Evolutionary conservation across 202 grass and related monocot genomes (phyloP), one percentile per base, ranked within the genome.

Genomic region (Setaria viridis): DNA sequence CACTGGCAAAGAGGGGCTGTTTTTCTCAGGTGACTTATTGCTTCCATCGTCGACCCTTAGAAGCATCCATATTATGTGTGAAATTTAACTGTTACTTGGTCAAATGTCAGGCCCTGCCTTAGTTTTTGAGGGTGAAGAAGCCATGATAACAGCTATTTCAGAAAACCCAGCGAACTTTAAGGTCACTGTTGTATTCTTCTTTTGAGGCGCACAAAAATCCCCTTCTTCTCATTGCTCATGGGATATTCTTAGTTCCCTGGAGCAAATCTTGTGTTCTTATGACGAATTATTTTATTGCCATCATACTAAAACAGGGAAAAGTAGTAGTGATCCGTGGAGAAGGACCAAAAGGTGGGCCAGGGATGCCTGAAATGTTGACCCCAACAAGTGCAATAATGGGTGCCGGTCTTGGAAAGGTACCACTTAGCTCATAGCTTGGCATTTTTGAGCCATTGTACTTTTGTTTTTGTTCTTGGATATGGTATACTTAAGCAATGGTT

Each of bases 351-450:
- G 96, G 96, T 4, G 93, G 96, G 43, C 96, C 96, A 58, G 96
- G 96, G 79, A 99, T 99, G 96, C 93, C 91, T 87, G 96, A 99
- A 94, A 99, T 99, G 96, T 70, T 99, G 82, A 99, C 96, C 76
- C 96, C 96, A 84, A 99, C 96, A 64, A 99, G 96, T 55, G 93
- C 93, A 79, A 95, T 99, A 80, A 96, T 99, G 96, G 96, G 96
- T 82, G 96, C 93, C 87, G 96, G 93, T 63, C 93, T 99, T 86
- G 96, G 96, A 39, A 99, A 99, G 93, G 96, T 99, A 87, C 32
- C 25, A 16, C 13, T 25, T 77, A 37, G 25, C 19, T 86, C 60
- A 51, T 59, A 78, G 33, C 51, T 33, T 51, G 4, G 0, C 77
- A 81, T 76, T 64, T 60, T 12, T 80, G 41, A 45, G 82, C n/a